These are phyloP conservation scores for Anisogramma anomala DNA, from an alignment of 2,329 filamentous ascomycete genomes.

Conservation along the genomic window DNA sequence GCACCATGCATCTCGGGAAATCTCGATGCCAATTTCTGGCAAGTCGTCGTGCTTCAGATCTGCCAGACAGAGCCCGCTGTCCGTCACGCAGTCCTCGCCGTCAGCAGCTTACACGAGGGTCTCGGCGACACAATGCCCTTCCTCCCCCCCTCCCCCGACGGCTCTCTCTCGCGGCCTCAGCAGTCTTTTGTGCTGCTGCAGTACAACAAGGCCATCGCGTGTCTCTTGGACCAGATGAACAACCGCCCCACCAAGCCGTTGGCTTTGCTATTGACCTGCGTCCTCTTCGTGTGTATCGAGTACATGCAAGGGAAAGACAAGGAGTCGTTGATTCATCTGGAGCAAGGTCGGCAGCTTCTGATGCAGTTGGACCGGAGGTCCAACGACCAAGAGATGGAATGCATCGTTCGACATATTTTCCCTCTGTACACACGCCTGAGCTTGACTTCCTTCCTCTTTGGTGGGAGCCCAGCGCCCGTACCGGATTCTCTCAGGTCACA, in stretches of 20 bases:
- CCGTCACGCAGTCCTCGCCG: conserved; percentile 22
- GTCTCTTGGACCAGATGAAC: conserved; percentile 27
- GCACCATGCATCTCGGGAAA: conserved; percentile 12
- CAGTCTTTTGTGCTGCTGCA: conserved; percentile 30
- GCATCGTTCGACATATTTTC: conserved; percentile 19
- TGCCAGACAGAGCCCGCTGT: conserved; percentile 16
- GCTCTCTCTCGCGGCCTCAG: not conserved
- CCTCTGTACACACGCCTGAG: conserved; percentile 21
- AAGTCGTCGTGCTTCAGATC: conserved; percentile 19
- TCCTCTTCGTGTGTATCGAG: conserved; percentile 43
- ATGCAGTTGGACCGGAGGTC: conserved; percentile 21
- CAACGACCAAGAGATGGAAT: conserved; percentile 22
- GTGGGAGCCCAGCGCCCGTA: conserved; percentile 26
- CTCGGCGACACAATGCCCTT: conserved; percentile 3
- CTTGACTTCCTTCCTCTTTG: conserved; percentile 16
- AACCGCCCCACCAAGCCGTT: conserved; percentile 21
- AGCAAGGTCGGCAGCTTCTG: conserved; percentile 32
- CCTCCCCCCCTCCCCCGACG: conserved; percentile 16
- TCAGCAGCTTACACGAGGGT: conserved; percentile 22
- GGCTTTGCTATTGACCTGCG: conserved; percentile 32
- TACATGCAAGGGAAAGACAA: conserved; percentile 39
- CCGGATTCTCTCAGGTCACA: conserved; percentile 25
- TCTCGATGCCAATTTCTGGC: conserved; percentile 21
- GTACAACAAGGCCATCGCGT: conserved; percentile 38
- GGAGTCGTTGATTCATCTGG: conserved; percentile 33